Evolutionary conservation across 2,329 filamentous ascomycete genomes (phyloP), one percentile per base, ranked within the genome.

Genomic region (Didymella pinodella): DNA sequence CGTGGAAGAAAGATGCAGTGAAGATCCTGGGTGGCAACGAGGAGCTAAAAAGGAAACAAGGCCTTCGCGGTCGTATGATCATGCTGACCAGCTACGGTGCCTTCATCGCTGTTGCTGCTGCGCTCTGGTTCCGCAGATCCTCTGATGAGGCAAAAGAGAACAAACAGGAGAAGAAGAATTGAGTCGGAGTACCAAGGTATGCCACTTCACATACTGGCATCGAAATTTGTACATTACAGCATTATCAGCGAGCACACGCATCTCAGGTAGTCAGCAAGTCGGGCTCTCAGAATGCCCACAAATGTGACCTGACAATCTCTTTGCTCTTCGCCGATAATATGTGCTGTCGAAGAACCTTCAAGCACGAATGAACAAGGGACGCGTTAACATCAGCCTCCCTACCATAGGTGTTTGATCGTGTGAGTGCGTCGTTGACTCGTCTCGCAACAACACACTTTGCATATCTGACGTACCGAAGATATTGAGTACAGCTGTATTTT

Each of bases 1-100:
- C 96, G 7, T 96, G 90, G 75, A 91, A 88, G 66, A 97, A 95
- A 75, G 90, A 96, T 69, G 94, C 93, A 0, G 93, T 98, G 31
- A 96, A 90, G 76, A 97, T 98, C 55, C 76, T 98, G 41, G 81
- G 81, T 0, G 71, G 75, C 18, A 75, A 83, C 57, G 81, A 82
- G 63, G 73, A 63, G 59, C 65, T 83, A 56, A 83, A 83, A 67
- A 75, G 70, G 47, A 82, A 79, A 65, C 81, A 83, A 59, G 81
- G 81, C 2, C 74, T 75, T n/a, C 70, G 77, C 47, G 81, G 81
- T 2, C 71, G 81, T 31, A 80, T 78, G 61, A 81, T 83, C 50
- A 80, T 83, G 65, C 80, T 79, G 2, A 69, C 78, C 8, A 78
- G 76, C 4, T 83, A 81, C 65, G 81, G 80, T 5, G 72, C 74